Base-by-base conservation (phyloP, 2,329 filamentous ascomycete genomes). In the Meredithiella fracta region DNA sequence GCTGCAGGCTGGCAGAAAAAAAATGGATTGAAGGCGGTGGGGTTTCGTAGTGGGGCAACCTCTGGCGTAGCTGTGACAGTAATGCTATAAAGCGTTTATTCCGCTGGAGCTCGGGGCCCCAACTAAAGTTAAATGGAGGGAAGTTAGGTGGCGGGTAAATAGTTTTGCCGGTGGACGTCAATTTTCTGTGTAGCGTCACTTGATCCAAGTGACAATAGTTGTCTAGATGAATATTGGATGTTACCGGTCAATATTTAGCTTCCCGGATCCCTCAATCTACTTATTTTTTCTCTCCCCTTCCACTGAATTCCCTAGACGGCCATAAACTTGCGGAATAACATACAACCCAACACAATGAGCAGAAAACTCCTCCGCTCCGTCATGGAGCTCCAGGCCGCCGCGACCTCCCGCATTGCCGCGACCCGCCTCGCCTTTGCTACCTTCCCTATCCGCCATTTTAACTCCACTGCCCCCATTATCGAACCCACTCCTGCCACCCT, bases 351-450 rank as follows among this genome's bases (percentile, higher is more conserved):
- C 2, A 64, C 47, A 50, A 79, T 79, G 76, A 78, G 75, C 66
- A 74, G 79, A 65, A 73, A 77, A 61, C 69, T 85, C 60, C 72
- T 83, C 62, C 77, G 78, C 71, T 82, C 79, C 68, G 69, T 80
- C 50, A 67, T 80, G 68, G 80, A 82, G 72, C 73, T 81, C 54
- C 73, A 76, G 62, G 68, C 71, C 56, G 67, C 73, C 52, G 62
- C 67, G 47, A 44, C 42, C 26, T 26, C 56, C 15, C 49, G 42
- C 17, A 14, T 31, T 14, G 40, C 64, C 67, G 17, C 67, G 66
- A 17, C 67, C 79, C 57, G 37, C 58, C 73, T 75, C 8, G 68
- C 71, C 17, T 73, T 75, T 64, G 34, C 47, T 25, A 77, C 56
- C 69, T 78, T 54, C 74, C 71, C 66, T 70, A 72, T 60, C 71